A percentile compares a stretch with the other conserved stretches of the same genome.
phyloP scores from a whole-genome alignment of 2,329 filamentous ascomycete species.

The Talaromyces sp. region DNA sequence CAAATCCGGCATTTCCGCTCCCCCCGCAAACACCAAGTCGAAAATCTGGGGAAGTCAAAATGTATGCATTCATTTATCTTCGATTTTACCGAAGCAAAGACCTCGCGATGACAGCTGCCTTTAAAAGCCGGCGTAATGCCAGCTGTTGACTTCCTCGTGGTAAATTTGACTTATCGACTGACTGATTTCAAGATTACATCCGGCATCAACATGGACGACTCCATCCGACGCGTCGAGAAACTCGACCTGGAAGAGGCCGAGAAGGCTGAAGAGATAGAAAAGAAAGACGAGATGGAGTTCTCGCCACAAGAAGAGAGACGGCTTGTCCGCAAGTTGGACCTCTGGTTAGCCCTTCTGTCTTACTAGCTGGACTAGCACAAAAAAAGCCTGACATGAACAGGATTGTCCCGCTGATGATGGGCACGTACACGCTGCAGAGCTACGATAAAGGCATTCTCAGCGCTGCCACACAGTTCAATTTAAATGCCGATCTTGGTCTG shows the following conservation, averaged over 20 bases:
- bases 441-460: constrained; percentile 7
- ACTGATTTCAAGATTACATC: background rate
- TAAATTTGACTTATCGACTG: background rate
- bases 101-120: background rate
- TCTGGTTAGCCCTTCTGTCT: background rate
- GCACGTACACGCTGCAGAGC: constrained; percentile 4
- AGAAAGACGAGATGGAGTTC: background rate
- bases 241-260: background rate
- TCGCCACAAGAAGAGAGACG: background rate
- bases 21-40: background rate
- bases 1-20: background rate
- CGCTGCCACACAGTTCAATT: constrained; percentile 1
- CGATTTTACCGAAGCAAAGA: background rate
- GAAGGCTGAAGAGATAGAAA: background rate
- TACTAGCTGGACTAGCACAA: background rate
- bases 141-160: background rate
- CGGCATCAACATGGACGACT: background rate
- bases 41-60: background rate
- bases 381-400: background rate
- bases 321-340: constrained; percentile 1
- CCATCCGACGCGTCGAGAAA: background rate
- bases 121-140: background rate
- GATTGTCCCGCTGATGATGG: constrained; percentile 7
- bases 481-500: background rate
- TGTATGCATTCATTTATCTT: background rate